Evolutionary conservation across 305 asterid species (phyloP), one percentile per base, ranked within the genome.

Genomic region (Fraxinus platypoda): DNA sequence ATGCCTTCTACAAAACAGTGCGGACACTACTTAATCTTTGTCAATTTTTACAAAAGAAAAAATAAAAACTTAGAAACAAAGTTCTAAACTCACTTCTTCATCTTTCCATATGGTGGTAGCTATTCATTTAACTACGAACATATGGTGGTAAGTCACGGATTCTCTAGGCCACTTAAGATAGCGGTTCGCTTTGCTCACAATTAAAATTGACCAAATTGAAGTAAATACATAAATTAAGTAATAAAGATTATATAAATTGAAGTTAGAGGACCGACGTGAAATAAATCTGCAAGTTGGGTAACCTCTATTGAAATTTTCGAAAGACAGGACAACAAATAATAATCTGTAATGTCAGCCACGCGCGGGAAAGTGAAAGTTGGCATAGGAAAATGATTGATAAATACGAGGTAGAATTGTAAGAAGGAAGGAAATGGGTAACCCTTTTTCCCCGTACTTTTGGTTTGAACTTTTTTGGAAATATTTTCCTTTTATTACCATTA

Each of bases 331-430:
- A 62, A 62, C 15, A 62, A 21, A 62, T 5, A 21, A 21, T 59
- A 34, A 5, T 34, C 28, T 5, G 26, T 5, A 59, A 59, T 62
- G 72, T 62, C 17, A 23, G 6, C 15, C 72, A 87, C 89, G 91
- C 87, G 88, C 80, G 46, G 9, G 43, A 19, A 38, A 33, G 83
- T 17, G 91, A 76, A 88, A 83, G 87, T 81, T 85, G 86, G 54
- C 52, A 41, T 0, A 7, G 68, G 3, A 0, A 4, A 0, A 2
- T 31, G 81, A 83, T 78, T 66, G 85, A 87, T 88, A 88, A 89
- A 93, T 89, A 90, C 92, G 91, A 91, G 94, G 95, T 90, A 89
- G 87, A 83, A 81, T 74, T 54, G 81, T 86, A 46, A 85, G 88
- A 90, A 84, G 15, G 87, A 76, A 83, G 83, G 80, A 66, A 83